Evolutionary conservation across 1,284 basidiomycete genomes (phyloP).

Genomic region (Termitomyces sp.): DNA sequence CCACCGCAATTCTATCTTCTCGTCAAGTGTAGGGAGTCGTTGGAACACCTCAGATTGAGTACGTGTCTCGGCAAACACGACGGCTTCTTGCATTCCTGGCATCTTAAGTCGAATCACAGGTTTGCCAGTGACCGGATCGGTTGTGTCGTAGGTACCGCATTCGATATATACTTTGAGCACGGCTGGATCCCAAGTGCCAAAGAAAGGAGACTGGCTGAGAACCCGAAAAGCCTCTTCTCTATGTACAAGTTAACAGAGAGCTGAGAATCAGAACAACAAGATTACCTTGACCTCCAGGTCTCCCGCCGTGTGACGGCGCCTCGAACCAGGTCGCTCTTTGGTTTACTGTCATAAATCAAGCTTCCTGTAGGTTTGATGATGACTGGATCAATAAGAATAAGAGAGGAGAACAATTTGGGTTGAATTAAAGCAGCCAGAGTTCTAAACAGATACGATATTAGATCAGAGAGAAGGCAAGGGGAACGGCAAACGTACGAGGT

Average conservation of each 20-base stretch:
- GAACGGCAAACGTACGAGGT: constrained; percentile 51
- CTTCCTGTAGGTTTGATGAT: constrained; percentile 16
- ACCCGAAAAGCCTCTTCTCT: constrained; percentile 58
- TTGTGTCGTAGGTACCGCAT: constrained; percentile 48
- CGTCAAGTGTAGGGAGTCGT: constrained; percentile 17
- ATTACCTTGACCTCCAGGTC: constrained; percentile 58
- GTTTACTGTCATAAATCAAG: constrained; percentile 5
- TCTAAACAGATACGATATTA: constrained; percentile 18
- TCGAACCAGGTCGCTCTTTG: constrained; percentile 21
- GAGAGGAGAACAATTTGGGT: constrained; percentile 66
- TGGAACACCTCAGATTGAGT: constrained; percentile 19
- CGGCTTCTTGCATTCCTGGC: constrained; percentile 29
- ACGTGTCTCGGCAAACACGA: constrained; percentile 19
- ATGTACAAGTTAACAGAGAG: background rate
- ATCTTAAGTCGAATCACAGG: constrained; percentile 54
- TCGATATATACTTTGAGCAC: constrained; percentile 67
- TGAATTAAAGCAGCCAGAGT: constrained; percentile 54
- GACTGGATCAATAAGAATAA: constrained; percentile 81
- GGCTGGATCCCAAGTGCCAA: constrained; percentile 65
- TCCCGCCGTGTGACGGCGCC: constrained; percentile 62
- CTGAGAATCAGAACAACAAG: constrained; percentile 6
- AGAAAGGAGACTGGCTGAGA: constrained; percentile 64
- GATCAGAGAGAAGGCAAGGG: background rate
- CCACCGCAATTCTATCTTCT: constrained; percentile 20
- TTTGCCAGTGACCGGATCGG: constrained; percentile 17